A percentile compares a stretch with the other conserved stretches of the same genome.
Evolutionary conservation across 441 rosid genomes (phyloP).

Genomic region (Syzygium syzygioides): DNA sequence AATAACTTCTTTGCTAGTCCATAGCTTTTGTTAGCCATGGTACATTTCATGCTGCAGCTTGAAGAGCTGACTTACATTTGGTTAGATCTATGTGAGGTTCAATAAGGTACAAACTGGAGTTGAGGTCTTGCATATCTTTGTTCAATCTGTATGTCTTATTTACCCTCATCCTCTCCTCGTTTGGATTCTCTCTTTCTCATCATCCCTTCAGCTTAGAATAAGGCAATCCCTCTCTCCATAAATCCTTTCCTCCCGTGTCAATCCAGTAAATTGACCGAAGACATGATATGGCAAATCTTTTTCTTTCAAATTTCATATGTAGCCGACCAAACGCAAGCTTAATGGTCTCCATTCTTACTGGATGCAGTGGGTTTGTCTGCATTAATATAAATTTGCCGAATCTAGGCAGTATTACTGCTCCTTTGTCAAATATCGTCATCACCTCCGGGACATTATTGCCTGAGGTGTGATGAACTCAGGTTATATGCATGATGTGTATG

Average conservation of each 20-base stretch:
- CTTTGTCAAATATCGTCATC: background rate
- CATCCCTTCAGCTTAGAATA: background rate
- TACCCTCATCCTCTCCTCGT: background rate
- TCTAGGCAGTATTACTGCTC: background rate
- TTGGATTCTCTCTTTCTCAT: background rate
- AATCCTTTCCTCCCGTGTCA: background rate
- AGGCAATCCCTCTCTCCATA: background rate
- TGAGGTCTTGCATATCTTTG: background rate
- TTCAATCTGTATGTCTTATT: background rate
- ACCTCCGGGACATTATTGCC: background rate
- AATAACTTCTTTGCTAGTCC: background rate
- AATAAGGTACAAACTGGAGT: background rate
- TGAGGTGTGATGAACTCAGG: background rate
- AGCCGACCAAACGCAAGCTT: background rate
- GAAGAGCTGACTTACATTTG: background rate
- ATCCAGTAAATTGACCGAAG: background rate
- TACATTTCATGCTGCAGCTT: background rate
- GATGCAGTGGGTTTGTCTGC: background rate
- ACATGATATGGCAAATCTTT: background rate
- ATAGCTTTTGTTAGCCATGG: background rate
- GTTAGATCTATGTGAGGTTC: background rate
- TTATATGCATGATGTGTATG: background rate
- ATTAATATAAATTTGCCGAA: background rate
- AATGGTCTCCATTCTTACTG: background rate
- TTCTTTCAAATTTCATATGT: background rate